Evolutionary conservation across 192 early-diverging fungal species (phyloP), one percentile per base, ranked within the genome.

Genomic region (Helicostylum pulchrum): DNA sequence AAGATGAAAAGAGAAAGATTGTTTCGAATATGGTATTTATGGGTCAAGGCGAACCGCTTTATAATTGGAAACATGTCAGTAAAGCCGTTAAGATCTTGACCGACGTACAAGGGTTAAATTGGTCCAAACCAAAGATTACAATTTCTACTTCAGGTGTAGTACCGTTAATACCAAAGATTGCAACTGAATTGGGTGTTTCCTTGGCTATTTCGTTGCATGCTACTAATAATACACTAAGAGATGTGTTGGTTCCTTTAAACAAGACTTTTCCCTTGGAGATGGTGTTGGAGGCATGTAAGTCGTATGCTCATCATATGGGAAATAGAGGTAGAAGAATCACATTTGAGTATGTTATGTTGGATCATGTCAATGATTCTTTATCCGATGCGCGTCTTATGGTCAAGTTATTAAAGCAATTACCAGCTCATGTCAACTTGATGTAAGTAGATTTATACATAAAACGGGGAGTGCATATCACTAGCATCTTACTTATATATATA

Each of bases 321-420:
- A 73, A 80, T 17, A 80, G 68, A 15, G 76, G 77, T 44, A 86
- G 80, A 6, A 73, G 93, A 50, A 90, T 95, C 53, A 95, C 93
- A 7, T 93, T 95, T 76, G 93, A 95, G 80, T 90, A 95, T 72
- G 91, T 92, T 21, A 91, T 95, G 94, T 79, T 95, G 55, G 80
- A 88, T 42, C 83, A 80, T 50, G 84, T 95, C n/a, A 95, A 95
- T 65, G 94, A 95, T 62, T 80, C 81, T 0, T 66, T 83, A 6
- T 64, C 65, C 3, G 86, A 92, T 54, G 94, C 94, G 17, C 71
- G 74, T n/a, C 76, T 81, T 26, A 70, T 95, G 7, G 85, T 83
- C 1, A 65, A 77, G 32, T 70, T 93, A 52, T 59, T 95, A 34
- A 80, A 74, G 32, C 68, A 78, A 31, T 68, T 90, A 10, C 88